Evolutionary conservation across 306 rosid species (phyloP), one percentile per base, ranked within the genome.

Genomic region (Cicer cuneatum): DNA sequence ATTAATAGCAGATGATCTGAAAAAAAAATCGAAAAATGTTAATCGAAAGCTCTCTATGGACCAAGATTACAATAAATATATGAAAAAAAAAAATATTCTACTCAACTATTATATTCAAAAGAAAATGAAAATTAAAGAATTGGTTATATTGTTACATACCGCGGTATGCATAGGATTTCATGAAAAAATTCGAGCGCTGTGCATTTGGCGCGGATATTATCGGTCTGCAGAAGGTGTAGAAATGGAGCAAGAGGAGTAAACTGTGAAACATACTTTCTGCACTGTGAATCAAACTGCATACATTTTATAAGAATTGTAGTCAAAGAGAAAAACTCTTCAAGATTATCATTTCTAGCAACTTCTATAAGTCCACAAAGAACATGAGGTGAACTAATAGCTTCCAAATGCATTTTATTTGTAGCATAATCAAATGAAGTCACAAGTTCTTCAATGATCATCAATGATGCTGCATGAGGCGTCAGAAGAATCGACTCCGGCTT

Each of bases 381-480:
- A 19, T 75, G 80, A 41, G 93, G 96, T 45, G 90, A 90, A 76
- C 87, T 88, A 78, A 90, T 87, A 41, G 84, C 85, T 54, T 88
- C 96, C 89, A 89, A 85, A 80, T 90, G 93, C 89, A 69, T 77
- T 80, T 87, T 85, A 83, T 88, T 89, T 9, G 89, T 89, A 21
- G 85, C 87, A 48, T 79, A 81, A 54, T 89, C 96, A 74, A 88
- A 84, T 69, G 93, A 87, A 74, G 96, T 85, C 69, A 90, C 89
- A 56, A 90, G 69, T 71, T 87, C 92, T 81, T 89, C 92, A 41
- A 87, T 89, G 58, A 90, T 89, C 96, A 88, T 87, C 77, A 90
- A 54, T 0, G 93, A 90, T 57, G 96, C 96, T 24, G 89, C 90
- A 76, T 87, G 85, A 59, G 96, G 93, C 37, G 92, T 87, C 71